Percentiles rank a stretch among this genome's conserved stretches.
Conservation (phyloP, 1,284 basidiomycete species). For the Boletellus sp. region DNA sequence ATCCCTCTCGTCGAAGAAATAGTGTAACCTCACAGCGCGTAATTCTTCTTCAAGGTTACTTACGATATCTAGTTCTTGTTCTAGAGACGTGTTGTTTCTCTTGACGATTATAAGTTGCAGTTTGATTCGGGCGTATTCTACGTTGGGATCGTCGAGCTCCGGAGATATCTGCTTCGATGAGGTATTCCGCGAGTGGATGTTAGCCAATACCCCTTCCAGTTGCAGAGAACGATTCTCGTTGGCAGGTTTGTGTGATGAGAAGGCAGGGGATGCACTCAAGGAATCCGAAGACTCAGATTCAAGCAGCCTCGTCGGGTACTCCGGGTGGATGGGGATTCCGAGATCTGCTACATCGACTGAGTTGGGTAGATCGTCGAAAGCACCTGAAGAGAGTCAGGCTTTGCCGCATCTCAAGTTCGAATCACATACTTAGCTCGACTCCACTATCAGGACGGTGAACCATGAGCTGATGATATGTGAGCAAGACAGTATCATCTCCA, state of each 20-base stretch:
- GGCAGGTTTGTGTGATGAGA: constrained; percentile 28
- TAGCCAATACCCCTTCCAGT: constrained; percentile 15
- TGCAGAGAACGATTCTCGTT: constrained; percentile 13
- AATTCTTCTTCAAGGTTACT: constrained; percentile 50
- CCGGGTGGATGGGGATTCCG: constrained; percentile 2
- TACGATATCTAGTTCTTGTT: constrained; percentile 6
- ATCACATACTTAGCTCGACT: constrained; percentile 37
- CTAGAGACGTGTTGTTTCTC: background rate
- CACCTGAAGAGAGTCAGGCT: constrained; percentile 9
- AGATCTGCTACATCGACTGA: constrained; percentile 3
- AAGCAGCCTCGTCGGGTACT: background rate
- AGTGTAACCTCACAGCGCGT: constrained; percentile 56
- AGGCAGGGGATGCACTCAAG: constrained; percentile 36
- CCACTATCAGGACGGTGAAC: constrained; percentile 68
- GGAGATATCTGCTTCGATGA: constrained; percentile 31
- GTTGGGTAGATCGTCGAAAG: constrained; percentile 5
- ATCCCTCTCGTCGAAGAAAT: constrained; percentile 73
- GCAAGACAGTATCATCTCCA: background rate
- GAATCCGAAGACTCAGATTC: constrained; percentile 5
- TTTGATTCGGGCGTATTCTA: constrained; percentile 61
- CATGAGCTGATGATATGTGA: constrained; percentile 53
- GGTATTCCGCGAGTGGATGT: constrained; percentile 10
- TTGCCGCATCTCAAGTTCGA: background rate
- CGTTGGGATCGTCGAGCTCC: constrained; percentile 55
- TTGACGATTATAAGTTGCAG: constrained; percentile 48